Evolutionary conservation across 2,329 filamentous ascomycete genomes (phyloP).

Genomic region (Penicillium sp.): DNA sequence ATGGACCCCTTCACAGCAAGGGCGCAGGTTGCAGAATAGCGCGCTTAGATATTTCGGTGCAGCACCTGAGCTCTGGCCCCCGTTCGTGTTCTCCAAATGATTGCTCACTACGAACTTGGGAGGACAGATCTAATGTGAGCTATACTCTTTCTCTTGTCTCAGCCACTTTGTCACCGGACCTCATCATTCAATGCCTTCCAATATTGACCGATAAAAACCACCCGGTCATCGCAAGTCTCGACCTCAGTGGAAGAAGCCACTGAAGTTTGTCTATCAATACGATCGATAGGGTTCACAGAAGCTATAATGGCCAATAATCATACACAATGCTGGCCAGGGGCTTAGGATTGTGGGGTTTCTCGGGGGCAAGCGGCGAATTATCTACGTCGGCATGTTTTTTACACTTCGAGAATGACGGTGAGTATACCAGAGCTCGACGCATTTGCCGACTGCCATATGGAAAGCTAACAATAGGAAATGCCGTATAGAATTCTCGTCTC

Average conservation of each 20-base stretch:
- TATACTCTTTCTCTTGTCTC: too few species aligned
- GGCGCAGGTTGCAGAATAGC: neutral
- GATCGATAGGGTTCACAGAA: neutral
- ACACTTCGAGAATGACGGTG: neutral
- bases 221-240: neutral
- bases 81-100: too few species aligned
- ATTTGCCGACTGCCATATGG: neutral
- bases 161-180: neutral
- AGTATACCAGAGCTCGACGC: neutral
- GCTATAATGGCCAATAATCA: neutral
- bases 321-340: constrained; percentile 1
- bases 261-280: neutral
- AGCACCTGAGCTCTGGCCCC: too few species aligned
- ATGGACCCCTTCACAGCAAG: neutral
- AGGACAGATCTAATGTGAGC: too few species aligned
- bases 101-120: too few species aligned
- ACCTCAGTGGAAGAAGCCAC: neutral
- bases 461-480: neutral
- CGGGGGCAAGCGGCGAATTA: neutral
- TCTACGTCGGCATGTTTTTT: neutral
- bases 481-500: too few species aligned
- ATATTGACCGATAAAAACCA: neutral
- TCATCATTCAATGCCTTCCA: neutral
- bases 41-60: too few species aligned
- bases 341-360: neutral